Base-by-base conservation (phyloP, 2,329 filamentous ascomycete genomes). In the Fusarium armeniacum region DNA sequence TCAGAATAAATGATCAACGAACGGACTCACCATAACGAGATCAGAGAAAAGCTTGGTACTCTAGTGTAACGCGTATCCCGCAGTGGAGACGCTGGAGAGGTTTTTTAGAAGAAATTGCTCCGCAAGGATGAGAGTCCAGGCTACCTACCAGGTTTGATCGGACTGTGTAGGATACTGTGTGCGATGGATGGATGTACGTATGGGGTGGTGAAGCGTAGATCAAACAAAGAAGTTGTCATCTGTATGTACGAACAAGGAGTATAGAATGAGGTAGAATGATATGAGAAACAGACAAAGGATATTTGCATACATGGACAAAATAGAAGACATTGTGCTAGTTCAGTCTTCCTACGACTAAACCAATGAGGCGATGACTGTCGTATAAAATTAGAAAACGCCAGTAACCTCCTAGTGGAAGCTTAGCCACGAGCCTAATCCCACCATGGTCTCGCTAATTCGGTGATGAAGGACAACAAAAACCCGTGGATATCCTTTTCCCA, bases 21-120 rank as follows among this genome's bases (percentile, higher is more conserved):
- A 55, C 57, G 36, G 66, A 56, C 57, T 62, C 62, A 45, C 43
- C 44, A 58, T 47, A 54, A 36, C 12, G 26, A 67, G 69, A 72
- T 68, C 63, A 60, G 32, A 62, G 54, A 70, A 73, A 73, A 63
- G 71, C 71, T 73, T 73, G 71, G 71, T 73, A 61, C 52, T 62
- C 49, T 73, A 73, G 71, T 57, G 61, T 41, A 58, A 72, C 66
- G 44, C 54, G 57, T 68, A 53, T 58, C 54, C 62, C 55, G 62
- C 52, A 59, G 70, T 72, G 66, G 70, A 61, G 68, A 62, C 40
- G 15, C 51, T 68, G 67, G 67, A 70, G 67, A 67, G n/a, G 18
- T 13, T 33, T 43, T 64, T 68, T 20, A 20, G 8, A 52, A 61
- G 47, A 70, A 65, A 71, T 71, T 71, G 52, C 52, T 62, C 33